Evolutionary conservation across 495 filamentous ascomycete species (phyloP).

Genomic region (Lophium mytilinum): DNA sequence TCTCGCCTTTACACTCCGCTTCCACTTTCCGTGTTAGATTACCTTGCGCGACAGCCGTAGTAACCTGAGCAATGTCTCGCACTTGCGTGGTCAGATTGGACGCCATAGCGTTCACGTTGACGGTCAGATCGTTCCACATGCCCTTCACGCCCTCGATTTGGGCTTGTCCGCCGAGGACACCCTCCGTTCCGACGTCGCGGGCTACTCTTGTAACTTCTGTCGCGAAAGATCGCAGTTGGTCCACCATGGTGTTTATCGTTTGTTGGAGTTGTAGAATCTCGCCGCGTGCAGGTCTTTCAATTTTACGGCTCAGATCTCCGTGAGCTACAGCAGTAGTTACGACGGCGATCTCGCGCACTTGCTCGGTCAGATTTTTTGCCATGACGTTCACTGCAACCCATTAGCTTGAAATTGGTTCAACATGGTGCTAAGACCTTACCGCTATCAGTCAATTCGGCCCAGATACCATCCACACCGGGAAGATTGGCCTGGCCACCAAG

Average conservation of each 20-base stretch:
- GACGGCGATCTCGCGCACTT: constrained; percentile 93
- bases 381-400: constrained; percentile 77
- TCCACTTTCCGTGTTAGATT: constrained; percentile 96
- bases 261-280: constrained; percentile 95
- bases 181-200: constrained; percentile 93
- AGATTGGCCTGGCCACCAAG: constrained; percentile 96
- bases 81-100: constrained; percentile 97
- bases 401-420: constrained; percentile 25
- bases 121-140: constrained; percentile 94
- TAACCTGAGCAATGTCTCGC: constrained; percentile 95
- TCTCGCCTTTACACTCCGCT: constrained; percentile 94
- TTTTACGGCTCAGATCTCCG: constrained; percentile 93
- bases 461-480: constrained; percentile 90
- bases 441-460: constrained; percentile 96
- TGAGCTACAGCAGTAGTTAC: constrained; percentile 96
- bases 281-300: constrained; percentile 85
- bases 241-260: constrained; percentile 99
- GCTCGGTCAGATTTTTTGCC: constrained; percentile 77
- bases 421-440: constrained; percentile 41
- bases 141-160: constrained; percentile 81
- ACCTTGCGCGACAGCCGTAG: constrained; percentile 94
- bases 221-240: constrained; percentile 92
- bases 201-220: constrained; percentile 95
- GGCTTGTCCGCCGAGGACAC: constrained; percentile 92
- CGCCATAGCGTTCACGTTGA: constrained; percentile 98